These are phyloP conservation scores for Tolypocladium endophyticum DNA, from an alignment of 2,329 filamentous ascomycete species.

Conservation along the genomic window DNA sequence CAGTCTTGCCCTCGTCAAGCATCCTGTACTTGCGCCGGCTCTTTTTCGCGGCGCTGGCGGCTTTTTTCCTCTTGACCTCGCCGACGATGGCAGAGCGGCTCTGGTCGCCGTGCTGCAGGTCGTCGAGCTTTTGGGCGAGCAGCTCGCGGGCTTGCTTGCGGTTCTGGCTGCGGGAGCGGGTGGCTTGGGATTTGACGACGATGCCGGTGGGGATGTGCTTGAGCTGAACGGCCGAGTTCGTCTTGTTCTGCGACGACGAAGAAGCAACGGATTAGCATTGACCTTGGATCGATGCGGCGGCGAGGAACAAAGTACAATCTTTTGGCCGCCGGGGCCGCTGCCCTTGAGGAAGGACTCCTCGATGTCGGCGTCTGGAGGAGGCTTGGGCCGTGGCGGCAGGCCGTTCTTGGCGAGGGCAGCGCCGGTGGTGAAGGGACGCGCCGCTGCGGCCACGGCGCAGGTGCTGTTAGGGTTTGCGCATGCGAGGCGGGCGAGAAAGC, in stretches of 20 bases:
- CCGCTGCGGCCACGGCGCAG: background rate
- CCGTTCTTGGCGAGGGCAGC: constrained; percentile 31
- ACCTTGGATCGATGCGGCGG: background rate
- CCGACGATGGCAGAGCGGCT: constrained; percentile 57
- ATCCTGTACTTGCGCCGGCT: constrained; percentile 66
- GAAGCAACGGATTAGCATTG: background rate
- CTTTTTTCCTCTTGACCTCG: constrained; percentile 53
- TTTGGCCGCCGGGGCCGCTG: constrained; percentile 86
- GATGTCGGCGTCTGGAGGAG: constrained; percentile 68
- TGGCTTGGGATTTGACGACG: constrained; percentile 89
- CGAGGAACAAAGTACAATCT: constrained; percentile 53
- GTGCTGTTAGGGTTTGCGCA: background rate
- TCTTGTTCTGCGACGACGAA: constrained; percentile 64
- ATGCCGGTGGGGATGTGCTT: constrained; percentile 84
- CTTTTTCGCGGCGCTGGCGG: constrained; percentile 74
- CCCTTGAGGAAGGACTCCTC: constrained; percentile 83
- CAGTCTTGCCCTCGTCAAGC: constrained; percentile 39
- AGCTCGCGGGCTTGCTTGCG: constrained; percentile 72
- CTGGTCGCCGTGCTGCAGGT: constrained; percentile 58
- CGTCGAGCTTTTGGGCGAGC: constrained; percentile 65
- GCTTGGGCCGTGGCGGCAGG: constrained; percentile 63
- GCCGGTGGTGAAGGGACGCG: constrained; percentile 20
- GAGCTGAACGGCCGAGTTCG: constrained; percentile 85
- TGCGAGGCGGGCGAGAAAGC: background rate
- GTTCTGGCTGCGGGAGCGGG: constrained; percentile 78